Base-by-base conservation (phyloP, 2,329 filamentous ascomycete genomes). In the Triangularia setosa region DNA sequence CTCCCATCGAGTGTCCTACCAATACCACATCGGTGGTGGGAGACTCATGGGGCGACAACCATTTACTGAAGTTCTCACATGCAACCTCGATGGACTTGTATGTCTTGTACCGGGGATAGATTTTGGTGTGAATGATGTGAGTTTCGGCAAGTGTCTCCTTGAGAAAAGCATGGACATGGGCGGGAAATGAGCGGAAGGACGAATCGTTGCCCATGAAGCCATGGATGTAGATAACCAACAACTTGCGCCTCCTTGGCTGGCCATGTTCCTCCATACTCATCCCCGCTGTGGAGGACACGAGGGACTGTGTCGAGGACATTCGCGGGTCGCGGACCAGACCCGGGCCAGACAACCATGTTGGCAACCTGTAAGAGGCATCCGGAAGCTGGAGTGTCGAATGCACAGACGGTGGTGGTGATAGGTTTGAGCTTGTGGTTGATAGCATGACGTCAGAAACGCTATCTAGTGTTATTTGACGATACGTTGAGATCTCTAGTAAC, bases 151-250 rank as follows among this genome's bases (percentile, higher is more conserved):
- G 78, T 0, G 88, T 81, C 8, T 85, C 80, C 12, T 86, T 86
- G 44, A 96, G 80, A 35, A 91, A 82, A 69, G 87, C 85, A 75
- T 97, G 93, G 3, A 97, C 85, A 78, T 97, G 92, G 7, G 90
- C 90, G 0, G 93, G 93, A 71, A 97, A 96, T 54, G 90, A 91
- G 67, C 88, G 86, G 74, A 97, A 97, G 64, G 91, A 96, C 30
- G 90, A 90, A 75, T 95, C 91, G 65, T 91, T 90, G 60, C 93
- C 93, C 83, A 95, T 90, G 78, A 96, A 97, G 66, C 93, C 93
- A 79, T 97, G 93, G 63, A 97, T 87, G 74, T 93, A 97, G 61
- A 97, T 80, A 23, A 96, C 74, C 1, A 97, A 82, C 24, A 97
- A 80, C 25, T 81, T 85, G 66, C 86, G 81, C 54, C 81, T 79